Conservation (phyloP, 306 rosid genomes). For the Quercus bicolor region DNA sequence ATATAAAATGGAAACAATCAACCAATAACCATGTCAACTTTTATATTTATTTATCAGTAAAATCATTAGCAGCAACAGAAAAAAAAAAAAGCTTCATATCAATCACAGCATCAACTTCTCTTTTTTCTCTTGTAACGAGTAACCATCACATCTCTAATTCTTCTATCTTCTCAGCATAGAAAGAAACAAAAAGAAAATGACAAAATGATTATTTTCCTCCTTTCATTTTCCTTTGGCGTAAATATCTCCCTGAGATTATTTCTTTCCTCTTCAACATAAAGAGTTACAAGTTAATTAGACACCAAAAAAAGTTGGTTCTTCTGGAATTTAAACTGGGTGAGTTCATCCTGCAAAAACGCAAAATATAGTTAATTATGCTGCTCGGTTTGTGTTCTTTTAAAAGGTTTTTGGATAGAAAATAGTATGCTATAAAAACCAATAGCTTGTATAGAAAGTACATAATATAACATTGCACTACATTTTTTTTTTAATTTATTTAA, state of each 20-base stretch:
- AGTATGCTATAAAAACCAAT: too few species aligned
- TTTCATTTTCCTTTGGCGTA: background rate
- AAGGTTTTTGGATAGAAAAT: background rate
- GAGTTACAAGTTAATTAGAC: constrained; percentile 1
- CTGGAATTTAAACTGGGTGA: background rate
- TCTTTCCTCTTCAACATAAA: constrained; percentile 16
- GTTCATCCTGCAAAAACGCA: constrained; percentile 38
- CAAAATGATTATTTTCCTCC: constrained; percentile 15
- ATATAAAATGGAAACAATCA: constrained; percentile 2
- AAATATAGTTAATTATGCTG: background rate
- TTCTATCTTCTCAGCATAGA: constrained; percentile 31
- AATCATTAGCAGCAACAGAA: constrained; percentile 40
- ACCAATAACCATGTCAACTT: constrained; percentile 8
- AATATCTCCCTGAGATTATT: constrained; percentile 13
- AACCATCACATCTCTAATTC: constrained; percentile 41
- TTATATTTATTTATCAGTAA: constrained; percentile 28
- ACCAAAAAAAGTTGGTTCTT: constrained; percentile 11
- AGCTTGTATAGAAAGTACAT: too few species aligned
- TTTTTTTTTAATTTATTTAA: too few species aligned
- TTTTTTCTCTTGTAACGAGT: constrained; percentile 42
- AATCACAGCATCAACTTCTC: constrained; percentile 32
- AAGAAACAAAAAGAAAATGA: background rate
- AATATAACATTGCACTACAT: too few species aligned
- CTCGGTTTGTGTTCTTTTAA: background rate
- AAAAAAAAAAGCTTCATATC: constrained; percentile 36